phyloP scores from a whole-genome alignment of 495 filamentous ascomycete genomes.

The Venustampulla echinocandica region DNA sequence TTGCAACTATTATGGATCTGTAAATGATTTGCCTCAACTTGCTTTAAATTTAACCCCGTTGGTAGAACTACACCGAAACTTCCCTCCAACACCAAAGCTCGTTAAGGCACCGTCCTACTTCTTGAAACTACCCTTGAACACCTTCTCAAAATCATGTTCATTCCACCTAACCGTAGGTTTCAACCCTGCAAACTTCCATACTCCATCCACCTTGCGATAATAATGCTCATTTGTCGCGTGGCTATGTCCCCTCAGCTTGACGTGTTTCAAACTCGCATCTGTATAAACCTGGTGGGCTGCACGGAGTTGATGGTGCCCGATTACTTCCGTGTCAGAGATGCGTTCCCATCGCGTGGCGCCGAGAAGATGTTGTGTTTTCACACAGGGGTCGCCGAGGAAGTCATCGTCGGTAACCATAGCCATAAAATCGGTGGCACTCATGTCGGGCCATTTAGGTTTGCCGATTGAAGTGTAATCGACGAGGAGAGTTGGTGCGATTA shows the following conservation, averaged over 20 bases:
- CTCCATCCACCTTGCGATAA: slow-evolving; percentile 65
- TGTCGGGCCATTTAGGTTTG: slow-evolving; percentile 60
- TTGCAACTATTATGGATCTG: too few relatives aligned
- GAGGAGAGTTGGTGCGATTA: slow-evolving; percentile 61
- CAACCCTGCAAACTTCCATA: slow-evolving; percentile 78
- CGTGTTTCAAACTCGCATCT: slow-evolving; percentile 38
- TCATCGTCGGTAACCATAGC: slow-evolving; percentile 55
- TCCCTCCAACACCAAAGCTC: slow-evolving; percentile 58
- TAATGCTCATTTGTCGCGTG: slow-evolving; percentile 65
- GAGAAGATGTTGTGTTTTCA: slow-evolving; percentile 61
- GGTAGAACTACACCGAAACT: slow-evolving; percentile 51
- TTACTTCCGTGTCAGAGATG: slow-evolving; percentile 55
- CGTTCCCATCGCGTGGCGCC: slow-evolving; percentile 66
- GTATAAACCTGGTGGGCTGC: slow-evolving; percentile 63
- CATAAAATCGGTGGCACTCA: slow-evolving; percentile 65
- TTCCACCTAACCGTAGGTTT: slow-evolving; percentile 61
- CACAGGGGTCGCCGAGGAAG: slow-evolving; percentile 60
- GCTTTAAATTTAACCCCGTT: too few relatives aligned
- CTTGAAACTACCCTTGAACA: slow-evolving; percentile 53
- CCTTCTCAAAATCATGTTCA: slow-evolving; percentile 57
- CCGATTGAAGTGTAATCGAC: slow-evolving; percentile 72
- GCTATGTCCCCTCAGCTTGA: slow-evolving; percentile 55
- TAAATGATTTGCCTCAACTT: too few relatives aligned
- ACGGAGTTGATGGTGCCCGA: slow-evolving; percentile 69
- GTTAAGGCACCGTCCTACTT: slow-evolving; percentile 68